phyloP scores from a whole-genome alignment of 2,329 filamentous ascomycete species.

The Sarocladiaceae sp. region DNA sequence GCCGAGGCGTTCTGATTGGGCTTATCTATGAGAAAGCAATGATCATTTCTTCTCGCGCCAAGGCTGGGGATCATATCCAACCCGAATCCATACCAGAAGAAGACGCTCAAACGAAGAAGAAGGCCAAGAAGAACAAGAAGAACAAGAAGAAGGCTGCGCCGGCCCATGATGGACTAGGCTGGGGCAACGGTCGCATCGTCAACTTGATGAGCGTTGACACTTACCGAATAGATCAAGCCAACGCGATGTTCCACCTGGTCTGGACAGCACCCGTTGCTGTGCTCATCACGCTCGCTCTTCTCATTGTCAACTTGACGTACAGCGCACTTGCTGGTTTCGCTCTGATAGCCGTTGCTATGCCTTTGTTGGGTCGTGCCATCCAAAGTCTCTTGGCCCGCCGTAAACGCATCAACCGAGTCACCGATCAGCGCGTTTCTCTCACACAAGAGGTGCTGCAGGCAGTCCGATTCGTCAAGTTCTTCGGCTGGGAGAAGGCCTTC shows the following conservation, averaged over 20 bases:
- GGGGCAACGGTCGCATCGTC: constrained; percentile 88
- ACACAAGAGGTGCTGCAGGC: constrained; percentile 91
- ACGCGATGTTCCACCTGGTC: constrained; percentile 82
- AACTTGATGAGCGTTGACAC: constrained; percentile 96
- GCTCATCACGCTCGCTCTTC: constrained; percentile 71
- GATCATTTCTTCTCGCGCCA: constrained; percentile 81
- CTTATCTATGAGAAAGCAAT: constrained; percentile 91
- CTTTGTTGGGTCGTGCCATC: constrained; percentile 73
- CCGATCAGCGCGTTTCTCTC: constrained; percentile 84
- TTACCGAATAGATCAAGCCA: constrained; percentile 85
- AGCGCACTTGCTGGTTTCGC: constrained; percentile 86
- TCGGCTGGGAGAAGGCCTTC: constrained; percentile 91
- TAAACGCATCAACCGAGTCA: constrained; percentile 83
- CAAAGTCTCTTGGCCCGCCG: constrained; percentile 71
- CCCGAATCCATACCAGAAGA: constrained; percentile 8
- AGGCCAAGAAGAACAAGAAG: constrained; percentile 29
- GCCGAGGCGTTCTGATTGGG: constrained; percentile 75
- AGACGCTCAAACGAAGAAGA: constrained; percentile 33
- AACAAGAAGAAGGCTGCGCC: constrained; percentile 32
- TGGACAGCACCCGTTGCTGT: constrained; percentile 84
- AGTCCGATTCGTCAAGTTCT: constrained; percentile 93
- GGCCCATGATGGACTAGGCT: constrained; percentile 66
- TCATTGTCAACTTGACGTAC: constrained; percentile 84
- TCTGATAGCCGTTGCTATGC: constrained; percentile 73
- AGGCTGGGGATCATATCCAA: constrained; percentile 62